Evolutionary conservation across 2,329 filamentous ascomycete genomes (phyloP), one percentile per base, ranked within the genome.

Genomic region (Lecanicillium sp.): DNA sequence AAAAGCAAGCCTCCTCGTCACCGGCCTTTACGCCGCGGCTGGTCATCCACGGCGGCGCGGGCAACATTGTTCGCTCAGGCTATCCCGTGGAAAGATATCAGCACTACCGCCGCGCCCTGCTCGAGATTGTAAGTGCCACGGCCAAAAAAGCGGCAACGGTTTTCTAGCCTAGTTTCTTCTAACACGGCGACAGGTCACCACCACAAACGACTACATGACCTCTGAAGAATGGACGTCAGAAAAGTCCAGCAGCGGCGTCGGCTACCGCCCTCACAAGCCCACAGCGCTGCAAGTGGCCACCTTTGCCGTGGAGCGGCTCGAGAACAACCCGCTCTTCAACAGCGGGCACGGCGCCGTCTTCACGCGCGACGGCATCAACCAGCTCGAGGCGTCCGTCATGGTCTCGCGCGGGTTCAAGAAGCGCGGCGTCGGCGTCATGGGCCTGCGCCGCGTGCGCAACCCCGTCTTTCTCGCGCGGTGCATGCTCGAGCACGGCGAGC

Each of bases 331-430:
- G 2, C 74, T 94, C 4, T 94, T 92, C 72, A 95, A 95, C 64
- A 79, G 80, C 41, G 87, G 80, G 7, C 81, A 79, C 51, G 89
- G 89, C 38, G 85, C 87, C 36, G 87, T 94, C 15, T 95, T 94
- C 60, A 94, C 87, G 1, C 77, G 81, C 36, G 80, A 83, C 47
- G 89, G 88, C 14, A 74, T 80, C 45, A 88, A 89, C 57, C 85
- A 95, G 64, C 79, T 94, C 44, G 88, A 95, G 62, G 85, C 86
- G 2, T 85, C 79, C 8, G 76, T 94, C 37, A 94, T 94, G 87
- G 84, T 94, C 0, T 84, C 82, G 2, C 71, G 71, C 19, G 83
- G 81, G 0, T 68, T 69, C 41, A 72, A 77, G 29, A 95, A 94
- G 66, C 76, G 86, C 27, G 87, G 80, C 13, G 84, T 86, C 0